Conservation (phyloP, 768 basidiomycete genomes). For the Lactifluus echinatus region DNA sequence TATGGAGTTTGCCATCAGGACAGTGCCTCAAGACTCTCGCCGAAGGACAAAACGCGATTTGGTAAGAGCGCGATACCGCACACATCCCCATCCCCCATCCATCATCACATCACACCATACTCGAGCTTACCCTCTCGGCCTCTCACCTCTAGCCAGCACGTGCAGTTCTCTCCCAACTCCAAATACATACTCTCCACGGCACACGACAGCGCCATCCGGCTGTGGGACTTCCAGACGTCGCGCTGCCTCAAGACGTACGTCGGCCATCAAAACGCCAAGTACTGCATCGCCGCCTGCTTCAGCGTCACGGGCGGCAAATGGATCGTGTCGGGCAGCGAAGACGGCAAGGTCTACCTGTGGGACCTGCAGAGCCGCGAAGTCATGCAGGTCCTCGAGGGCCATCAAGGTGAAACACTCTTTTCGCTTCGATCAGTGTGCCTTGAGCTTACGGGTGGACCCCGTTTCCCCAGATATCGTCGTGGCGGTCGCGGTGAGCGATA, state of each 20-base stretch:
- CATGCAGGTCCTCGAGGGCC: slow-evolving; percentile 71
- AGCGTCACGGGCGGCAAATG: slow-evolving; percentile 80
- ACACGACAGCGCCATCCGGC: slow-evolving; percentile 83
- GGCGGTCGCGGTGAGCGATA: slow-evolving; percentile 56
- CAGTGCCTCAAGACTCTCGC: slow-evolving; percentile 96
- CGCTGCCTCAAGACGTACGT: slow-evolving; percentile 85
- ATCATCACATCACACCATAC: background rate
- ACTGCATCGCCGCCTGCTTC: slow-evolving; percentile 78
- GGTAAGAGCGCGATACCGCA: slow-evolving; percentile 34
- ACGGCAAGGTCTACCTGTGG: slow-evolving; percentile 85
- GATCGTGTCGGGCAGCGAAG: slow-evolving; percentile 90
- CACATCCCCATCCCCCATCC: no score
- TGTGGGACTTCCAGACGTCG: slow-evolving; percentile 93
- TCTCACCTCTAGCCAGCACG: slow-evolving; percentile 58
- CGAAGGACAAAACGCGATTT: slow-evolving; percentile 80
- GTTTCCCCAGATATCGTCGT: slow-evolving; percentile 60
- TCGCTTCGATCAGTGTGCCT: no score
- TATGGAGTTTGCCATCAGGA: slow-evolving; percentile 89
- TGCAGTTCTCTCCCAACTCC: slow-evolving; percentile 92
- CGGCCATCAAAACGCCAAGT: slow-evolving; percentile 77
- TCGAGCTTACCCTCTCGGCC: background rate
- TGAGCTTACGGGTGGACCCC: background rate
- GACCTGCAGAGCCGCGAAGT: slow-evolving; percentile 83
- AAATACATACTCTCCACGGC: slow-evolving; percentile 92
- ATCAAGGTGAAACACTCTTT: slow-evolving; percentile 43